Conservation (phyloP, 2,329 filamentous ascomycete genomes). For the Tolypocladium tundrense region DNA sequence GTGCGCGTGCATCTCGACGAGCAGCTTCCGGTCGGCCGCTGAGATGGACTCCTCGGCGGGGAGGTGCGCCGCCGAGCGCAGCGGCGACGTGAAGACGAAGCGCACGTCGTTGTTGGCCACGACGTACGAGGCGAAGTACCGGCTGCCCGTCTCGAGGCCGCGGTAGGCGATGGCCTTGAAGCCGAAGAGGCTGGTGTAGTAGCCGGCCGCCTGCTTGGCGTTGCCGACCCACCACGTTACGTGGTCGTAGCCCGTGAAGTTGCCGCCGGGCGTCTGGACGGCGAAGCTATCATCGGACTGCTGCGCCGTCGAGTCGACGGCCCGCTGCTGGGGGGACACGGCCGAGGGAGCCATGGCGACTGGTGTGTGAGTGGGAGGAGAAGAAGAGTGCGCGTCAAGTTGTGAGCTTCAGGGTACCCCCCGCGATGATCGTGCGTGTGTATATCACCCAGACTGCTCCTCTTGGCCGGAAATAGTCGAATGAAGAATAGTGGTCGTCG, state of each 20-base stretch:
- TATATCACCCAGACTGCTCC: not conserved
- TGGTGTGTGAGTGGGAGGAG: not conserved
- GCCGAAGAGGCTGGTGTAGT: conserved; percentile 80
- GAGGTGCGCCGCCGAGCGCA: conserved; percentile 50
- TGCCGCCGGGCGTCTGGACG: conserved; percentile 36
- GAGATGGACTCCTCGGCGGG: conserved; percentile 51
- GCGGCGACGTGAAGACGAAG: conserved; percentile 76
- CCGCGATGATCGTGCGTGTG: not conserved
- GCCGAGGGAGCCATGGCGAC: conserved; percentile 34
- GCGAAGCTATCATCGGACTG: conserved; percentile 42
- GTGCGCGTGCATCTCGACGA: conserved; percentile 71
- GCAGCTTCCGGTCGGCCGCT: conserved; percentile 50
- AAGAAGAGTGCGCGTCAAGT: not conserved
- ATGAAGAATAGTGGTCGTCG: not conserved
- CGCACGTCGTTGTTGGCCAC: conserved; percentile 65
- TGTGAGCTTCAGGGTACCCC: not conserved
- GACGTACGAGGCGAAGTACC: conserved; percentile 74
- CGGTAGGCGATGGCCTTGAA: conserved; percentile 75
- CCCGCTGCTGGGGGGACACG: conserved; percentile 36
- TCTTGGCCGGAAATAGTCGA: not conserved
- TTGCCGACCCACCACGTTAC: conserved; percentile 96
- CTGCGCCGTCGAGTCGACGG: conserved; percentile 27
- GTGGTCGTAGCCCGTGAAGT: conserved; percentile 82
- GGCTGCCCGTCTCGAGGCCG: conserved; percentile 79
- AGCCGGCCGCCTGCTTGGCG: conserved; percentile 86